Percentiles rank a stretch among this genome's conserved stretches.
Evolutionary conservation across 75 land plant species (phyloP).

Genomic region (Sequoiadendron giganteum): DNA sequence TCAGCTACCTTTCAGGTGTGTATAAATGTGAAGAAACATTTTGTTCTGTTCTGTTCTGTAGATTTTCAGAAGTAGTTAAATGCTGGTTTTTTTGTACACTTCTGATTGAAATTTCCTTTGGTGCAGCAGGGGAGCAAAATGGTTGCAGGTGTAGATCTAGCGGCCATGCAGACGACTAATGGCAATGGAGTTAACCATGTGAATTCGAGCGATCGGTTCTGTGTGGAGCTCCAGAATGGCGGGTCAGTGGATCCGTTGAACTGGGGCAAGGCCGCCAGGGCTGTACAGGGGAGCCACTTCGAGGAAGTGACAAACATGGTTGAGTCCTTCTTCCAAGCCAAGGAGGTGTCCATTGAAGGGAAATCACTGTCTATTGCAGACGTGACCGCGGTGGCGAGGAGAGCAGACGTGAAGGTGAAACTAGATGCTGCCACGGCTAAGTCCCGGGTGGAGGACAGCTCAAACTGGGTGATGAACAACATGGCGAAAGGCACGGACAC

Average conservation of each 20-base stretch:
- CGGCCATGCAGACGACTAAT: background rate
- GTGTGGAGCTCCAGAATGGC: background rate
- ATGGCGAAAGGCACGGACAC: slow-evolving; percentile 10
- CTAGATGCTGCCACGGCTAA: slow-evolving; percentile 22
- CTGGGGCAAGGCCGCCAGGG: slow-evolving; percentile 28
- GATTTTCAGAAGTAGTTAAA: too few relatives aligned
- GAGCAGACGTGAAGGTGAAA: slow-evolving; percentile 10
- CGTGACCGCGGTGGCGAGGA: slow-evolving; percentile 19
- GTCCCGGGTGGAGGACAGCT: slow-evolving; percentile 30
- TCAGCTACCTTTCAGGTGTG: too few relatives aligned
- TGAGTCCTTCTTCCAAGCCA: slow-evolving; percentile 7
- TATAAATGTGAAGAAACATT: too few relatives aligned
- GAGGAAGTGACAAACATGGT: slow-evolving; percentile 32
- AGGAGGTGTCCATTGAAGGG: slow-evolving; percentile 19
- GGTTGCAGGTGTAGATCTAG: background rate
- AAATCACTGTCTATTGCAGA: slow-evolving; percentile 20
- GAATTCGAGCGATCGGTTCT: too few relatives aligned
- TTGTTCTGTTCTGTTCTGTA: too few relatives aligned
- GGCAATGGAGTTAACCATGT: background rate
- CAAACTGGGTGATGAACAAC: slow-evolving; percentile 28
- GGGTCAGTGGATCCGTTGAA: slow-evolving; percentile 20
- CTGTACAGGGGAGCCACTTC: slow-evolving; percentile 29
- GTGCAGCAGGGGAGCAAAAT: background rate
- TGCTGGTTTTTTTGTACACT: too few relatives aligned
- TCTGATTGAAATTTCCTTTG: too few relatives aligned